Conservation (phyloP, 176 grass and related monocot genomes). For the Carex littledalei region DNA sequence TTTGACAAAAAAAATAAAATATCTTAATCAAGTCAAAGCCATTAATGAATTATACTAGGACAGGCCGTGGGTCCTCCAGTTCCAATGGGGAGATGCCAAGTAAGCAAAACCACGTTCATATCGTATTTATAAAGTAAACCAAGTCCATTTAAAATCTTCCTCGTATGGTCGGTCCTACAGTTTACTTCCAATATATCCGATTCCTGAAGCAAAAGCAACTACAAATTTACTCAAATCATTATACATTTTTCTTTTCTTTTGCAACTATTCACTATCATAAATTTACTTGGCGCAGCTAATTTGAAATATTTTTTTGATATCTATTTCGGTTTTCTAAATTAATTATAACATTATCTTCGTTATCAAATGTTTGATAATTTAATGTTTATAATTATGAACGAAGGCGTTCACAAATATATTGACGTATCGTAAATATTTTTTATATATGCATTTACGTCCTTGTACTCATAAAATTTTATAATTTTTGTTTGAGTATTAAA, state of each 20-base stretch:
- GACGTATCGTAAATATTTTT: no score
- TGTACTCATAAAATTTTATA: no score
- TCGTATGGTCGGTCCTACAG: background rate
- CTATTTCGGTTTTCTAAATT: no score
- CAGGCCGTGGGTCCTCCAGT: background rate
- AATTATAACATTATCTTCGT: background rate
- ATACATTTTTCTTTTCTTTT: background rate
- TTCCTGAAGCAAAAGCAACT: background rate
- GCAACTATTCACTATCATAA: background rate
- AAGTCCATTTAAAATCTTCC: background rate
- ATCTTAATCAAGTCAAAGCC: slow-evolving; percentile 22
- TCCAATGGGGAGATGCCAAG: background rate
- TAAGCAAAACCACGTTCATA: slow-evolving; percentile 3
- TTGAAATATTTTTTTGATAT: background rate
- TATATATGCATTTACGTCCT: background rate
- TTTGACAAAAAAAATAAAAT: background rate
- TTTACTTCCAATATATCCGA: background rate
- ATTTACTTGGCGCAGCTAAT: background rate
- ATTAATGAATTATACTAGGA: no score
- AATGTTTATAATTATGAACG: background rate
- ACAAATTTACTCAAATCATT: background rate
- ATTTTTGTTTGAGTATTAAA: no score
- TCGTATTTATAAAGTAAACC: background rate
- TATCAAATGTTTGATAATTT: background rate
- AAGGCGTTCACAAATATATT: background rate